These are phyloP conservation scores for Apostasia ramifera DNA, from an alignment of 106 monocot genomes.

Conservation along the genomic window DNA sequence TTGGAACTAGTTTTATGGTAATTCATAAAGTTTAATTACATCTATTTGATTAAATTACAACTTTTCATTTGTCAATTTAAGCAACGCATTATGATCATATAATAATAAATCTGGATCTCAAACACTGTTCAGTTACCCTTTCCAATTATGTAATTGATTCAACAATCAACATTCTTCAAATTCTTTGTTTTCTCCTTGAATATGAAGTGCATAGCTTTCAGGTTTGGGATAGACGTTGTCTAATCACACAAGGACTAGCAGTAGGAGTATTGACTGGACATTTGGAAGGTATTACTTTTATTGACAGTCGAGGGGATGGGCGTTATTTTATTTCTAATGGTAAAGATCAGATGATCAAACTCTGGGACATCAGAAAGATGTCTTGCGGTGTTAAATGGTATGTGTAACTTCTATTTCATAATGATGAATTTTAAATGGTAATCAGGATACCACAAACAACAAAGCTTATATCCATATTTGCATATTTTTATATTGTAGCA, in stretches of 20 bases:
- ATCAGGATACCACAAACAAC: too few species aligned
- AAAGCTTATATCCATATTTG: too few species aligned
- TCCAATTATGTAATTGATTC: too few species aligned
- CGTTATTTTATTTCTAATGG: constrained; percentile 93
- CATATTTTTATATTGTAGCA: too few species aligned
- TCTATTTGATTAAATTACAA: too few species aligned
- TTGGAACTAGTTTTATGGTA: too few species aligned
- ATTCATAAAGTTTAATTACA: too few species aligned
- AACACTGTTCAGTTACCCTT: too few species aligned
- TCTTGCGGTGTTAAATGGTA: constrained; percentile 40
- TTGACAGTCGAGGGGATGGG: constrained; percentile 96
- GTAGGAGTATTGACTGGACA: constrained; percentile 71
- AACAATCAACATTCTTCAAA: neutral
- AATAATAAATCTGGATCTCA: too few species aligned
- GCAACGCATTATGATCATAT: too few species aligned
- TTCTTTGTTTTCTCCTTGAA: neutral
- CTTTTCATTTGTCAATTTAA: too few species aligned
- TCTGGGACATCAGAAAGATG: constrained; percentile 93
- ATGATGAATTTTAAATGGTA: too few species aligned
- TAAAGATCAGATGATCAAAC: constrained; percentile 84
- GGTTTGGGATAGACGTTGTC: constrained; percentile 95
- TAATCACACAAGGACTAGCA: constrained; percentile 37
- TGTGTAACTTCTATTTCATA: constrained; percentile 1
- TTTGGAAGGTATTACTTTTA: constrained; percentile 88
- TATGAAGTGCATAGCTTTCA: constrained; percentile 18